Conservation (phyloP, 208 protist species). For the Leptomonas pyrrhocoris region DNA sequence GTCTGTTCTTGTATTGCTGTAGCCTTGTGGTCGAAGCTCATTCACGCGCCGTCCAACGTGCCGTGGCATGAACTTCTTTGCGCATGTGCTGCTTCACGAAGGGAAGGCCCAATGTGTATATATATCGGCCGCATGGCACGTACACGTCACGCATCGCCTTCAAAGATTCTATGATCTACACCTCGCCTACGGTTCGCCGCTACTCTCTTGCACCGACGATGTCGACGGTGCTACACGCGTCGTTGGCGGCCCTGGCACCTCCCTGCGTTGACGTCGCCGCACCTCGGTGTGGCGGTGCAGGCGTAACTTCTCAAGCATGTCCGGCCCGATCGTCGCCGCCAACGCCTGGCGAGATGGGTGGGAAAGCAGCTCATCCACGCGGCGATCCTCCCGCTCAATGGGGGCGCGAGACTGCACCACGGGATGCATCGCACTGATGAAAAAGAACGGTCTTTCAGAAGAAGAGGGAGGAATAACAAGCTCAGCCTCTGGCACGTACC, state of each 20-base stretch:
- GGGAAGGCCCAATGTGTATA: too few relatives aligned
- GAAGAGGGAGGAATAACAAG: not conserved
- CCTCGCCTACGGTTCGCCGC: too few relatives aligned
- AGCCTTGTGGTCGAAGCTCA: too few relatives aligned
- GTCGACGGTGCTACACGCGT: not conserved
- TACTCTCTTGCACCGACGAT: not conserved
- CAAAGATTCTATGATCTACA: too few relatives aligned
- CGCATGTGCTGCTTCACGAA: too few relatives aligned
- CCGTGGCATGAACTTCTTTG: too few relatives aligned
- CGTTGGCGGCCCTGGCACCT: not conserved
- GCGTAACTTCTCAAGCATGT: constrained; percentile 26
- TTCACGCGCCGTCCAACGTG: too few relatives aligned
- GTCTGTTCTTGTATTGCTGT: too few relatives aligned
- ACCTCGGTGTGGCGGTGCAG: constrained; percentile 5
- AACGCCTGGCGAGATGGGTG: constrained; percentile 13
- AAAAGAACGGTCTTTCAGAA: constrained; percentile 10
- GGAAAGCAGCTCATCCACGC: constrained; percentile 16
- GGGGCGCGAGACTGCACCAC: constrained; percentile 17
- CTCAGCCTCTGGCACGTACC: constrained; percentile 16
- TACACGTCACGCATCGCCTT: too few relatives aligned
- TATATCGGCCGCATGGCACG: too few relatives aligned
- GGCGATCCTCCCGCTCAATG: constrained; percentile 13
- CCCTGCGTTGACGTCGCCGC: constrained; percentile 6
- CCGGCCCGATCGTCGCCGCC: constrained; percentile 16
- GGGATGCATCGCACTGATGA: constrained; percentile 22